Percentiles rank a stretch among this genome's conserved stretches.
These are phyloP conservation scores for Sporothrix brunneoviolacea DNA, from an alignment of 2,329 filamentous ascomycete species.

Conservation along the genomic window DNA sequence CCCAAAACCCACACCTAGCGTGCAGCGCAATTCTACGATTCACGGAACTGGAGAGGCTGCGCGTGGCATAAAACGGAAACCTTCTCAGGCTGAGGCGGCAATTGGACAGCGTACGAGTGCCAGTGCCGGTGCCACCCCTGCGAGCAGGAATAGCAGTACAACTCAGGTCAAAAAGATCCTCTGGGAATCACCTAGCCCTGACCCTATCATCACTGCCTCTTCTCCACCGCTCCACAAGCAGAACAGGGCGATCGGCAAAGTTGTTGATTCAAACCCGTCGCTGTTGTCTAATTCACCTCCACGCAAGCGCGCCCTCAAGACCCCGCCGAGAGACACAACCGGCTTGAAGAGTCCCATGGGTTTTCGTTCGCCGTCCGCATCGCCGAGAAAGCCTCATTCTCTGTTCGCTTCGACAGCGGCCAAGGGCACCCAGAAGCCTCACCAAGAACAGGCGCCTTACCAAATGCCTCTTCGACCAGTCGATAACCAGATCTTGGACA, in stretches of 20 bases:
- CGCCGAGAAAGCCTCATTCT: slow-evolving; percentile 7
- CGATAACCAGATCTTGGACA: neutral
- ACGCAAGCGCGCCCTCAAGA: slow-evolving; percentile 8
- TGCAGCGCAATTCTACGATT: neutral
- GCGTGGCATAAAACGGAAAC: slow-evolving; percentile 17
- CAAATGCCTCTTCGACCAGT: slow-evolving; percentile 10
- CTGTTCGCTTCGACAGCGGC: neutral
- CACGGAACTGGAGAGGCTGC: neutral
- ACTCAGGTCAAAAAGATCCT: neutral
- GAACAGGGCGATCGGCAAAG: neutral
- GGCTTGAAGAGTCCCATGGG: neutral
- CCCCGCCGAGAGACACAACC: slow-evolving; percentile 7
- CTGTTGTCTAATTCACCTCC: neutral
- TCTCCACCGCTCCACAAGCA: slow-evolving; percentile 6
- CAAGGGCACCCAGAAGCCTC: neutral
- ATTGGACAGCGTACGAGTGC: neutral
- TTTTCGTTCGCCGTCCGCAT: slow-evolving; percentile 2
- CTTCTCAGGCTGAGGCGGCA: slow-evolving; percentile 2
- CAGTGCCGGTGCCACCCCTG: neutral
- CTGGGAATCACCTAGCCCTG: slow-evolving; percentile 1
- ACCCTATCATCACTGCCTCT: neutral
- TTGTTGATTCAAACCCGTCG: neutral
- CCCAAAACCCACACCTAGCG: neutral
- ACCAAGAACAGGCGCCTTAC: neutral
- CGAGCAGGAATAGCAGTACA: neutral